Evolutionary conservation across 2,329 filamentous ascomycete genomes (phyloP), one percentile per base, ranked within the genome.

Genomic region (Colletotrichum sp.): DNA sequence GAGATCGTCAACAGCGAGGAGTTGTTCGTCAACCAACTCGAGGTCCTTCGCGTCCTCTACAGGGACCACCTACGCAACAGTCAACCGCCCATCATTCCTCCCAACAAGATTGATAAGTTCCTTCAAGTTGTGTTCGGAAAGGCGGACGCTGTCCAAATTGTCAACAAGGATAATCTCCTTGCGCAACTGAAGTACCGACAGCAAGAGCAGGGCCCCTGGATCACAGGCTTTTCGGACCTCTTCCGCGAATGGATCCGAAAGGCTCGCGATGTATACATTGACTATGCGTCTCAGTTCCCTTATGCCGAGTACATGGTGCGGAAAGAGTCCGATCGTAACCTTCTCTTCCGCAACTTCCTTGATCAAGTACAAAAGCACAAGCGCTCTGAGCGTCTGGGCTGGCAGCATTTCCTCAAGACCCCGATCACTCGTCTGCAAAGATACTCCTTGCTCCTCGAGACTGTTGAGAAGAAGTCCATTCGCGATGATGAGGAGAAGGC

Each of bases 231-330:
- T 85, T 98, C 96, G 82, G 97, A 98, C 81, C 95, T 99, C 65
- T 98, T 99, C 88, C 90, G 97, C 74, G 97, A 99, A 85, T 99
- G 97, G 97, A 98, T 98, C 77, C 92, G 97, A 77, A 98, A 98
- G 84, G 97, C 97, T 36, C 95, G 94, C 83, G 88, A 90, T 4
- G 94, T 95, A 13, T 99, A 98, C 82, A 92, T 98, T 76, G 96
- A 98, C 74, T 99, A 98, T 83, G 96, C 96, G 52, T 93, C 94
- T 2, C 93, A 93, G 1, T 98, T 97, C 79, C 96, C 96, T 1
- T 92, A 93, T 74, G 96, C 97, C 2, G 93, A 92, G 48, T 96
- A 95, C 81, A 88, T 96, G 69, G 92, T 99, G 21, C 93, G 96
- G 69, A 94, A 94, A 81, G 97, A 99, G 84, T 89, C 93, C 1